Evolutionary conservation across 805 yeast genomes (phyloP).

Genomic region (Kuraishia floccosa): DNA sequence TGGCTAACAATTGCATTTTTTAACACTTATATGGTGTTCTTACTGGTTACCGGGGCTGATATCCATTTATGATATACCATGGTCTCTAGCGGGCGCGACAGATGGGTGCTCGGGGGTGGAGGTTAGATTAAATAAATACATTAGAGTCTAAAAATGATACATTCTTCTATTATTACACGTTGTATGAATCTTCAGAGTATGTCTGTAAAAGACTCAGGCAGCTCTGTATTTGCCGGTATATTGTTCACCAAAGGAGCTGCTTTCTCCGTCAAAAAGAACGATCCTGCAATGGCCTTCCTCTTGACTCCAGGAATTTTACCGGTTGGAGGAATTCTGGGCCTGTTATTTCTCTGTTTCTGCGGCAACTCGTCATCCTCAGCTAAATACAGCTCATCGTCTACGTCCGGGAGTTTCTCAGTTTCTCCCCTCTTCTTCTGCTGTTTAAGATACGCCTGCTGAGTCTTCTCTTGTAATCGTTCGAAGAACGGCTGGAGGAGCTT

Average conservation of each 20-base stretch:
- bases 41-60: conserved; percentile 21
- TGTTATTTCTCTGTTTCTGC: conserved; percentile 57
- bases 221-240: background rate
- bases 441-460: conserved; percentile 28
- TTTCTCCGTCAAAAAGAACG: conserved; percentile 41
- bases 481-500: conserved; percentile 49
- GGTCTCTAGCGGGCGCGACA: too few species aligned
- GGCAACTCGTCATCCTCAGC: conserved; percentile 84
- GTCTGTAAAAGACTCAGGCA: background rate
- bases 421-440: conserved; percentile 27
- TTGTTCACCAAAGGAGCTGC: conserved; percentile 5
- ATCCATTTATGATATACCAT: conserved; percentile 19
- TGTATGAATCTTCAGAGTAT: too few species aligned
- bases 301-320: conserved; percentile 70
- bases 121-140: too few species aligned
- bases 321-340: conserved; percentile 83
- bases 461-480: conserved; percentile 26
- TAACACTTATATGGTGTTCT: conserved; percentile 42
- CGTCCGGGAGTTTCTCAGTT: conserved; percentile 17
- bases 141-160: too few species aligned
- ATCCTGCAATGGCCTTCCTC: conserved; percentile 42
- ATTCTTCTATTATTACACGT: too few species aligned
- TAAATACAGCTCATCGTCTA: conserved; percentile 34
- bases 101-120: too few species aligned
- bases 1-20: conserved; percentile 68